Percentiles rank a stretch among this genome's conserved stretches.
Evolutionary conservation across 164 flowering plant genomes (phyloP).

Genomic region (Sextonia rubra): DNA sequence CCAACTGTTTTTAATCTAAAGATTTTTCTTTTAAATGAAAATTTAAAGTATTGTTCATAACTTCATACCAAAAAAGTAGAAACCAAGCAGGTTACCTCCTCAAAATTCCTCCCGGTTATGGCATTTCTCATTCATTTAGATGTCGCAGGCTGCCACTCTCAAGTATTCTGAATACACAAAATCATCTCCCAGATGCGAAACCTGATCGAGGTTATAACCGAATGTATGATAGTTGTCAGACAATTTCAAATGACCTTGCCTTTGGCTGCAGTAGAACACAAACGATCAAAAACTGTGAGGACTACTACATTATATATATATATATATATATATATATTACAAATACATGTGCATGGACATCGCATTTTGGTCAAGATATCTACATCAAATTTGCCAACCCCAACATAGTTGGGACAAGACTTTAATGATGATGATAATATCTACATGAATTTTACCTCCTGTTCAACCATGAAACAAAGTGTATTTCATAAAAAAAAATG

Average conservation of each 20-base stretch:
- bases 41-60: not conserved
- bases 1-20: not conserved
- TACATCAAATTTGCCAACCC: too few relatives aligned
- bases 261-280: slow-evolving; percentile 27
- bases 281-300: not conserved
- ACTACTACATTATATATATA: not conserved
- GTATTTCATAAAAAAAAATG: not conserved
- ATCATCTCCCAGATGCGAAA: not conserved
- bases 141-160: not conserved
- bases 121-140: not conserved
- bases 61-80: not conserved
- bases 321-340: not conserved
- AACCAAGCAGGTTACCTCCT: not conserved
- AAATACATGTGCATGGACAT: not conserved
- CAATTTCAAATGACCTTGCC: slow-evolving; percentile 18
- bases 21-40: not conserved
- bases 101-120: not conserved
- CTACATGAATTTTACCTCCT: not conserved
- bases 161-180: not conserved
- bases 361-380: not conserved
- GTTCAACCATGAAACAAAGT: not conserved
- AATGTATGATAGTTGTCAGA: slow-evolving; percentile 12
- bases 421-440: too few relatives aligned
- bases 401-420: too few relatives aligned
- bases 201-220: not conserved